Conservation (phyloP, 2,329 filamentous ascomycete genomes). For the Bipolaris gigantea region DNA sequence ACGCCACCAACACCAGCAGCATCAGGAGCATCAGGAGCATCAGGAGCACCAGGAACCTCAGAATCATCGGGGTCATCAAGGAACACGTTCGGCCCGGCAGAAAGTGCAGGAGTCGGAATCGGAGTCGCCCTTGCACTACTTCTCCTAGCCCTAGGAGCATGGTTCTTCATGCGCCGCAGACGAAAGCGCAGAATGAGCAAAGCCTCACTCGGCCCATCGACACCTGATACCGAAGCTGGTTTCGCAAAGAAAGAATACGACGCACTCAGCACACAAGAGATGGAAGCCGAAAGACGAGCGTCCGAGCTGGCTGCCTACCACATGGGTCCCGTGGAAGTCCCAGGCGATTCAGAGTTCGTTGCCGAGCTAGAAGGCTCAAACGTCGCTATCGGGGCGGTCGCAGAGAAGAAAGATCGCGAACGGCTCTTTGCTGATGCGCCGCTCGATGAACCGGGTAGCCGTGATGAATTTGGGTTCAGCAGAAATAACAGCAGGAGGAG, state of each 20-base stretch:
- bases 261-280: conserved; percentile 1
- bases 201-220: background rate
- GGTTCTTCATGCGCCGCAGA: conserved; percentile 18
- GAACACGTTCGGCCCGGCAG: conserved; percentile 11
- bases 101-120: conserved; percentile 22
- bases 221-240: conserved; percentile 18
- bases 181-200: conserved; percentile 6
- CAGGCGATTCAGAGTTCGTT: conserved; percentile 10
- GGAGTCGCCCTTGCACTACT: conserved; percentile 19
- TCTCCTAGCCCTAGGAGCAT: conserved; percentile 13
- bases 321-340: conserved; percentile 8
- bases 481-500: background rate
- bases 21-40: background rate
- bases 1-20: background rate
- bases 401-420: conserved; percentile 7
- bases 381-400: background rate
- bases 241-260: background rate
- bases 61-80: background rate
- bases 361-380: conserved; percentile 19
- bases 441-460: conserved; percentile 14
- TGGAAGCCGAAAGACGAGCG: conserved; percentile 6
- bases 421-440: conserved; percentile 17
- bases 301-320: conserved; percentile 19
- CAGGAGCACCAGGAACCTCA: background rate
- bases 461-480: conserved; percentile 1